These are phyloP conservation scores for Xylaria sp. DNA, from an alignment of 2,329 filamentous ascomycete species.

Conservation along the genomic window DNA sequence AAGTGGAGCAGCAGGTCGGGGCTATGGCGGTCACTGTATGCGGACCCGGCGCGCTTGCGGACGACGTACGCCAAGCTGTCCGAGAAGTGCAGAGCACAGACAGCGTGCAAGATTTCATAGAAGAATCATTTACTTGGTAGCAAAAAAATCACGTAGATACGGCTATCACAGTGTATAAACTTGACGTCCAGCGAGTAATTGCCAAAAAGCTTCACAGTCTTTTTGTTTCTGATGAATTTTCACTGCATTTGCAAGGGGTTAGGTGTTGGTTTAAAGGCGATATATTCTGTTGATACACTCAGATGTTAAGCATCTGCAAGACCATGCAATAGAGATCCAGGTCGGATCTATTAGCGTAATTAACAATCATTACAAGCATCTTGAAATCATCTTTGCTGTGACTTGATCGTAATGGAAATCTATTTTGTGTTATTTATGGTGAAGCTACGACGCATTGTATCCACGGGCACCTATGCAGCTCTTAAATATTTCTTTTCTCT, in stretches of 20 bases:
- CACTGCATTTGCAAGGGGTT: conserved; percentile 7
- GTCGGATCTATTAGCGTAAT: no score
- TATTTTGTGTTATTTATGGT: no score
- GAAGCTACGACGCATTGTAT: no score
- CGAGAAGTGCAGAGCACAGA: conserved; percentile 69
- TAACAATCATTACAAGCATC: no score
- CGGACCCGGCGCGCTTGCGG: conserved; percentile 78
- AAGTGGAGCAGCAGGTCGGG: conserved; percentile 83
- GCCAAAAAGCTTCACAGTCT: conserved; percentile 2
- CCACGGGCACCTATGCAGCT: no score
- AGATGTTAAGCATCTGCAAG: no score
- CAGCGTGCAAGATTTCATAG: conserved; percentile 77
- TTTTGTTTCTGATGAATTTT: conserved; percentile 27
- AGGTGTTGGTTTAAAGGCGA: conserved; percentile 16
- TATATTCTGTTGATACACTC: conserved; percentile 8
- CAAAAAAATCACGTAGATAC: not conserved
- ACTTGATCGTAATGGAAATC: no score
- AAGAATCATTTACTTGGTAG: conserved; percentile 80
- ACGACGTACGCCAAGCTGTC: conserved; percentile 78
- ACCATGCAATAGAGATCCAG: no score
- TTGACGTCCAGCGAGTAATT: conserved; percentile 22
- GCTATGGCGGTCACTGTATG: conserved; percentile 90
- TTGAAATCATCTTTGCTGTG: no score
- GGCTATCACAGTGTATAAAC: conserved; percentile 4
- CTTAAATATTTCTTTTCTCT: no score